phyloP scores from a whole-genome alignment of 805 yeast genomes.

The Danielozyma ontarioensis region DNA sequence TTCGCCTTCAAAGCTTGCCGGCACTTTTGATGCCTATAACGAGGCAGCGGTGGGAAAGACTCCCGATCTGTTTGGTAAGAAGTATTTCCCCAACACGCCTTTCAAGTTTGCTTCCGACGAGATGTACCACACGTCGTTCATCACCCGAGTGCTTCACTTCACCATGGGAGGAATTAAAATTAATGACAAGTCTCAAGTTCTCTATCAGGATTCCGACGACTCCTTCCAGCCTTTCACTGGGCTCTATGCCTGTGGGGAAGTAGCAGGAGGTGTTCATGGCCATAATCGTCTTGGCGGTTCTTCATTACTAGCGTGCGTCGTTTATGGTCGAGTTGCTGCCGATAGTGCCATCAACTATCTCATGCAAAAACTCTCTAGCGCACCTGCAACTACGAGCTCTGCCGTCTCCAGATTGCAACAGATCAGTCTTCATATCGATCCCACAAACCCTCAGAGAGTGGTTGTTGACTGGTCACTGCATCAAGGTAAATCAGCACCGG shows the following conservation, averaged over 20 bases:
- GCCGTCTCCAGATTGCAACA: constrained; percentile 25
- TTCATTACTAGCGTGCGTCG: constrained; percentile 41
- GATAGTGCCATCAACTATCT: constrained; percentile 33
- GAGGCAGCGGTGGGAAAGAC: constrained; percentile 34
- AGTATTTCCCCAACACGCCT: constrained; percentile 46
- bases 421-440: constrained; percentile 42
- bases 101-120: constrained; percentile 26
- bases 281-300: constrained; percentile 41
- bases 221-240: constrained; percentile 25
- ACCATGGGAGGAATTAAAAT: constrained; percentile 69
- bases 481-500: constrained; percentile 6
- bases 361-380: constrained; percentile 5
- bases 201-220: constrained; percentile 19
- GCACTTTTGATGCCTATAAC: constrained; percentile 38
- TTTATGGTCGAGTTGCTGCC: constrained; percentile 40
- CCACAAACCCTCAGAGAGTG: constrained; percentile 25
- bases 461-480: constrained; percentile 33
- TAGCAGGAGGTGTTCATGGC: constrained; percentile 44
- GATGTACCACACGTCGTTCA: constrained; percentile 45
- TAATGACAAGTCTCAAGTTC: constrained; percentile 39
- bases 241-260: constrained; percentile 40
- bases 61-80: constrained; percentile 41
- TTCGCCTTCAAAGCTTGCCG: constrained; percentile 19
- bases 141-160: constrained; percentile 58
- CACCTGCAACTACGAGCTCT: constrained; percentile 3